A percentile compares a stretch with the other conserved stretches of the same genome.
Evolutionary conservation across 352 stramenopile genomes (phyloP).

Genomic region (Sclerospora graminicola): DNA sequence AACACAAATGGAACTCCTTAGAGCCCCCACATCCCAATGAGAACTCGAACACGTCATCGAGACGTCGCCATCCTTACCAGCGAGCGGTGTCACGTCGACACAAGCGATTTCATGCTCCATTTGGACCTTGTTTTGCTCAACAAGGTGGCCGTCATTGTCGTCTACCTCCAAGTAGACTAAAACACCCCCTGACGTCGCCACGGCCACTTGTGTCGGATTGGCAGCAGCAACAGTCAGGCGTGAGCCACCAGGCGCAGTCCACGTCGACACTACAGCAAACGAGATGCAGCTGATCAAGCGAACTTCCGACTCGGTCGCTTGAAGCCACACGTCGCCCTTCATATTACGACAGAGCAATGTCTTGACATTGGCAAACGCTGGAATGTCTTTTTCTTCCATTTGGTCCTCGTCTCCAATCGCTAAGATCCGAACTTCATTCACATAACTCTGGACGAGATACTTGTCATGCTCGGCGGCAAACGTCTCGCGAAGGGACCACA

Average conservation of each 20-base stretch:
- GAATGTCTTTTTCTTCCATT: conserved; percentile 88
- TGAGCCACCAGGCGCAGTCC: conserved; percentile 44
- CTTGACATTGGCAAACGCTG: conserved; percentile 72
- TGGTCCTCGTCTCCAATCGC: conserved; percentile 87
- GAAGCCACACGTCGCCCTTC: conserved; percentile 75
- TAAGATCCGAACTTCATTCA: conserved; percentile 93
- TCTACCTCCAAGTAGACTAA: conserved; percentile 87
- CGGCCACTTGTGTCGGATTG: conserved; percentile 88
- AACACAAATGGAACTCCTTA: conserved; percentile 56
- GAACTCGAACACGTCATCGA: conserved; percentile 36
- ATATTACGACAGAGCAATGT: conserved; percentile 94
- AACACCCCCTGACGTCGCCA: conserved; percentile 85
- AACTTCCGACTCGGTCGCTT: conserved; percentile 91
- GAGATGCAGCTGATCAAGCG: conserved; percentile 77
- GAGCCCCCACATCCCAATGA: conserved; percentile 47
- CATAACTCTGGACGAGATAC: conserved; percentile 95
- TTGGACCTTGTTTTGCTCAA: conserved; percentile 46
- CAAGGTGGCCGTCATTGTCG: conserved; percentile 33
- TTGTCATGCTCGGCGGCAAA: conserved; percentile 87
- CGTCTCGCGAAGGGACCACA: conserved; percentile 90
- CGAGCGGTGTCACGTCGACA: conserved; percentile 80
- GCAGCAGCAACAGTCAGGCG: conserved; percentile 79
- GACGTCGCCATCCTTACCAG: conserved; percentile 30
- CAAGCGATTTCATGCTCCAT: conserved; percentile 94
- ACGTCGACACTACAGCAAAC: conserved; percentile 61